A percentile compares a stretch with the other conserved stretches of the same genome.
phyloP scores from a whole-genome alignment of 805 yeast species.

The Pichia manshurica region DNA sequence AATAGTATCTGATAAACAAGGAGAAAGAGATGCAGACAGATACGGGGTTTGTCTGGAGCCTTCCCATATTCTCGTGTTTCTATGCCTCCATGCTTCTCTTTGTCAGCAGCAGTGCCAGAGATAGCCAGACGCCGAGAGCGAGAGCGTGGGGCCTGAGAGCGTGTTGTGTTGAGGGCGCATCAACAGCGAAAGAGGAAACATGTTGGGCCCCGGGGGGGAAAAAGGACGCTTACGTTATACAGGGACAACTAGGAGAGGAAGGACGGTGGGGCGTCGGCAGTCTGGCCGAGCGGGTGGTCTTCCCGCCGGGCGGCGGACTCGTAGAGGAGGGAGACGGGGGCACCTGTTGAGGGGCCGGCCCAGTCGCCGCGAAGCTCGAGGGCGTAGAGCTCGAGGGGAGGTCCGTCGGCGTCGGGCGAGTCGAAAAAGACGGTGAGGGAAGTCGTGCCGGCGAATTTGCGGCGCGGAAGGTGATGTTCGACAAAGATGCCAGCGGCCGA shows the following conservation, averaged over 20 bases:
- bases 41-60: too few species aligned
- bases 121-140: too few species aligned
- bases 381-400: conserved; percentile 35
- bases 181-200: too few species aligned
- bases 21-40: too few species aligned
- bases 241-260: background rate
- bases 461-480: conserved; percentile 78
- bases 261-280: background rate
- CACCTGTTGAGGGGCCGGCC: conserved; percentile 24
- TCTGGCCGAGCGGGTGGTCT: conserved; percentile 46
- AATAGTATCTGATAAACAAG: too few species aligned
- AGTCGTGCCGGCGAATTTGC: conserved; percentile 62
- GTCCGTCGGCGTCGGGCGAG: conserved; percentile 41
- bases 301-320: conserved; percentile 92
- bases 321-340: conserved; percentile 68
- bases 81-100: too few species aligned
- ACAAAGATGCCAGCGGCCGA: conserved; percentile 38
- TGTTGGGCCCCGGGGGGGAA: too few species aligned
- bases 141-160: too few species aligned
- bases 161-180: too few species aligned
- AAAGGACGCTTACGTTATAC: too few species aligned
- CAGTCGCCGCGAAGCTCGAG: conserved; percentile 77
- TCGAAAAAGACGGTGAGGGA: conserved; percentile 62
- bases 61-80: too few species aligned
- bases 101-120: too few species aligned